A percentile compares a stretch with the other conserved stretches of the same genome.
These are phyloP conservation scores for Kurtzmaniella quercitrusa DNA, from an alignment of 1,139 yeast genomes.

Conservation along the genomic window DNA sequence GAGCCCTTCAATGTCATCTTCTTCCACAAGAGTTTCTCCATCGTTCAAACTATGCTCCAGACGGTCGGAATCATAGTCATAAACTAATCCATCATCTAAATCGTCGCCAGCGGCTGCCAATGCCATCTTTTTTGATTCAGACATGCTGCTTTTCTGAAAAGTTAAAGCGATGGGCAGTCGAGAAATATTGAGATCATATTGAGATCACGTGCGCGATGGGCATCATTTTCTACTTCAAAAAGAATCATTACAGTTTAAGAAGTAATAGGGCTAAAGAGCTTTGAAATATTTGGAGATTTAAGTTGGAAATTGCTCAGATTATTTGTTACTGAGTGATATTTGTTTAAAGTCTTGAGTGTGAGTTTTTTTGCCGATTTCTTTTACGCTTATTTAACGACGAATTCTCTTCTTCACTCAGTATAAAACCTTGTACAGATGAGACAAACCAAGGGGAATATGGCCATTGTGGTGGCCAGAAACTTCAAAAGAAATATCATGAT, in stretches of 20 bases:
- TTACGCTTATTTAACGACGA: too few species aligned
- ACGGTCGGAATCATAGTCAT: constrained; percentile 29
- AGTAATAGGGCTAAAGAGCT: too few species aligned
- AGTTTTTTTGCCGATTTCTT: too few species aligned
- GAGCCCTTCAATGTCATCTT: constrained; percentile 9
- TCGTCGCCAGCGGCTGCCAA: constrained; percentile 41
- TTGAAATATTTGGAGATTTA: too few species aligned
- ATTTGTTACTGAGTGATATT: too few species aligned
- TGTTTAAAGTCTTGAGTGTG: too few species aligned
- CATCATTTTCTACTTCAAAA: not conserved
- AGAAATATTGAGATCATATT: not conserved
- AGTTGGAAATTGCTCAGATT: too few species aligned
- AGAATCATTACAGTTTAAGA: too few species aligned
- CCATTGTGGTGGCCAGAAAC: not conserved
- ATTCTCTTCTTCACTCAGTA: too few species aligned
- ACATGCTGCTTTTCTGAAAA: not conserved
- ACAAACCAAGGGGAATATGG: too few species aligned
- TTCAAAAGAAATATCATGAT: constrained; percentile 20
- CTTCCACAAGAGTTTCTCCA: constrained; percentile 9
- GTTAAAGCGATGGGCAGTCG: not conserved
- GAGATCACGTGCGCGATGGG: not conserved
- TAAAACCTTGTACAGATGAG: too few species aligned
- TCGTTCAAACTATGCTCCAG: constrained; percentile 19
- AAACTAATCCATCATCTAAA: constrained; percentile 64
- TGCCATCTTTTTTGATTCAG: constrained; percentile 1